Evolutionary conservation across 352 stramenopile genomes (phyloP).

Genomic region (Phytopythium mirpurense): DNA sequence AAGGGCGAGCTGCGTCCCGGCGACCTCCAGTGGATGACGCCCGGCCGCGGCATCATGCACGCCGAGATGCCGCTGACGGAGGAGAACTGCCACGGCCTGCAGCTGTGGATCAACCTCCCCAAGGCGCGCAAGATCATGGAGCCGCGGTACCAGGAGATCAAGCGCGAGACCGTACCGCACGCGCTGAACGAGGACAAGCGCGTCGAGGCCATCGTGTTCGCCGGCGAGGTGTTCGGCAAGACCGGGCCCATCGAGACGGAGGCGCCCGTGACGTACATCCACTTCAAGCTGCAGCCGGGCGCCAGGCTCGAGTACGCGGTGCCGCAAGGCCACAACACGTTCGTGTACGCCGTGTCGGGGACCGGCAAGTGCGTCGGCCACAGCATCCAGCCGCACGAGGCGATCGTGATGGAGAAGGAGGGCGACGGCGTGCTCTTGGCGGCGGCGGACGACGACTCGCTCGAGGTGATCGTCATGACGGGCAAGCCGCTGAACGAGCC

Average conservation of each 20-base stretch:
- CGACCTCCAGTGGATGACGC: slow-evolving; percentile 64
- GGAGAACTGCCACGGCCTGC: slow-evolving; percentile 30
- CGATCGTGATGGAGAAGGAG: slow-evolving; percentile 39
- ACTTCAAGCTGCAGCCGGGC: slow-evolving; percentile 36
- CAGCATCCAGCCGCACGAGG: slow-evolving; percentile 26
- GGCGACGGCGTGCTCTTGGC: slow-evolving; percentile 48
- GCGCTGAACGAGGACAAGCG: slow-evolving; percentile 30
- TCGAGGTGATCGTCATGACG: slow-evolving; percentile 59
- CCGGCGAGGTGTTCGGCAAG: slow-evolving; percentile 42
- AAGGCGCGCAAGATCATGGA: slow-evolving; percentile 42
- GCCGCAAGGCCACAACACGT: slow-evolving; percentile 33
- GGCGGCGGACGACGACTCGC: slow-evolving; percentile 15
- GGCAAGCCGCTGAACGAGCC: slow-evolving; percentile 57
- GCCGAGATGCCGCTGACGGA: slow-evolving; percentile 38
- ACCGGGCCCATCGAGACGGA: slow-evolving; percentile 37
- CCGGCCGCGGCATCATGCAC: slow-evolving; percentile 44
- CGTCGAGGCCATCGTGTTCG: slow-evolving; percentile 46
- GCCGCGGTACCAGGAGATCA: slow-evolving; percentile 48
- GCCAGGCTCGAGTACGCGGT: slow-evolving; percentile 35
- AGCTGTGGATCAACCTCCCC: slow-evolving; percentile 53
- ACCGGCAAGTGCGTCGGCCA: slow-evolving; percentile 18
- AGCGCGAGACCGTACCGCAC: slow-evolving; percentile 27
- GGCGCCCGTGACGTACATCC: slow-evolving; percentile 46
- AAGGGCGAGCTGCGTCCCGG: slow-evolving; percentile 39
- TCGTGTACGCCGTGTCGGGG: slow-evolving; percentile 33